These are phyloP conservation scores for Trametes pubescens DNA, from an alignment of 1,284 basidiomycete species.

Conservation along the genomic window DNA sequence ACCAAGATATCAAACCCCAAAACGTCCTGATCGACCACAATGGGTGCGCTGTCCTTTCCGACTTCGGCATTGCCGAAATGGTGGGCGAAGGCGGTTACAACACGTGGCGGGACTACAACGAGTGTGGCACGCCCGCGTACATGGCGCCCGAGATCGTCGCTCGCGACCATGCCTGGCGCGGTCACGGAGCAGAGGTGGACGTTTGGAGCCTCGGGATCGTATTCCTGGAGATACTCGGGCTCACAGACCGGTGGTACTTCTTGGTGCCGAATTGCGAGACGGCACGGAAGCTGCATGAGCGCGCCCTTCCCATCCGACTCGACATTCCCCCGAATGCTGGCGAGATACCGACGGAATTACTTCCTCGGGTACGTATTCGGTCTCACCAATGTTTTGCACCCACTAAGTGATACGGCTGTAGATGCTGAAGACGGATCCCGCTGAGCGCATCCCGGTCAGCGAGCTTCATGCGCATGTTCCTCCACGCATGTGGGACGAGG, in stretches of 20 bases:
- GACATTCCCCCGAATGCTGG: background rate
- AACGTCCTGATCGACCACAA: slow-evolving; percentile 66
- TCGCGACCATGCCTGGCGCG: background rate
- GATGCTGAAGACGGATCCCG: slow-evolving; percentile 16
- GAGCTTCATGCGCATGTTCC: slow-evolving; percentile 17
- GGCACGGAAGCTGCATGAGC: slow-evolving; percentile 2
- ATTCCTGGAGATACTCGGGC: slow-evolving; percentile 24
- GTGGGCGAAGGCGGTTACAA: background rate
- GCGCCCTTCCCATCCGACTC: slow-evolving; percentile 5
- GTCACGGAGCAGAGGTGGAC: slow-evolving; percentile 14
- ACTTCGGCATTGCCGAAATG: slow-evolving; percentile 31
- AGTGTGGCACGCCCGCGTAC: slow-evolving; percentile 76
- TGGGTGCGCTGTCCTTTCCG: slow-evolving; percentile 65
- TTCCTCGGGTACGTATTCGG: slow-evolving; percentile 1
- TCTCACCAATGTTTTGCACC: background rate
- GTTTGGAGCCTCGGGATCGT: slow-evolving; percentile 25
- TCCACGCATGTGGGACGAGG: background rate
- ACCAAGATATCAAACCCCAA: slow-evolving; percentile 64
- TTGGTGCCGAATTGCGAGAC: slow-evolving; percentile 5
- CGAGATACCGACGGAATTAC: background rate
- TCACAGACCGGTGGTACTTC: slow-evolving; percentile 8
- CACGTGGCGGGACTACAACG: background rate
- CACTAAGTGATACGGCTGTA: background rate
- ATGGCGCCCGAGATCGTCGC: slow-evolving; percentile 70
- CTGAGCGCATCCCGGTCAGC: slow-evolving; percentile 6